Evolutionary conservation across 768 basidiomycete species (phyloP).

Genomic region (Russula abietina): DNA sequence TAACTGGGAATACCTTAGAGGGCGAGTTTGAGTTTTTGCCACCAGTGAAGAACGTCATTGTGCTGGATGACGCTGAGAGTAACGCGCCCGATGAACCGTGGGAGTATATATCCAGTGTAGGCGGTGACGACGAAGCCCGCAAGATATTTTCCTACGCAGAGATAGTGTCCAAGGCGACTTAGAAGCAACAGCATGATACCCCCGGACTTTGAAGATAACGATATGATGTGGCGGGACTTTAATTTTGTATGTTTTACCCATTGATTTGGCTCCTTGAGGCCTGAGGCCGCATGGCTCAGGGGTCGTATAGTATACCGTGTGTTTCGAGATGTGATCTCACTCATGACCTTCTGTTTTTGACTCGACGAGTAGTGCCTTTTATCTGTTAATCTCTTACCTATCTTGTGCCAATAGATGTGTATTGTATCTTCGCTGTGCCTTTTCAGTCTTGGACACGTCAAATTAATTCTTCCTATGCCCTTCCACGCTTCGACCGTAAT

Average conservation of each 20-base stretch:
- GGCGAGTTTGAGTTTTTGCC: constrained; percentile 56
- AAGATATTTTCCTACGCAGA: constrained; percentile 40
- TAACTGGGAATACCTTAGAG: too few species aligned
- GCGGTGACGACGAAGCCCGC: constrained; percentile 33
- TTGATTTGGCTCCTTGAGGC: constrained; percentile 4
- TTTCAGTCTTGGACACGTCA: background rate
- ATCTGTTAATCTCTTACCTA: constrained; percentile 15
- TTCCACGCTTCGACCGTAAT: background rate
- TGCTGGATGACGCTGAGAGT: constrained; percentile 44
- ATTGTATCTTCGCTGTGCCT: constrained; percentile 1
- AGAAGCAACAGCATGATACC: constrained; percentile 13
- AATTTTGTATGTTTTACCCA: background rate
- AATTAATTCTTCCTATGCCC: background rate
- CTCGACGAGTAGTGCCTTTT: background rate
- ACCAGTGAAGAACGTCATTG: constrained; percentile 49
- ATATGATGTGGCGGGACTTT: background rate
- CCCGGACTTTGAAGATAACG: background rate
- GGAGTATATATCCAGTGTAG: constrained; percentile 46
- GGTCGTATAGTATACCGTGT: constrained; percentile 13
- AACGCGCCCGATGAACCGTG: constrained; percentile 51
- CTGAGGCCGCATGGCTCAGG: background rate
- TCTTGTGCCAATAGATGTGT: constrained; percentile 7
- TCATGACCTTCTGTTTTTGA: constrained; percentile 1
- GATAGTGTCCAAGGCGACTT: constrained; percentile 28
- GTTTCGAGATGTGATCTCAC: background rate